Evolutionary conservation across 768 basidiomycete species (phyloP).

Genomic region (Pisolithus marmoratus): DNA sequence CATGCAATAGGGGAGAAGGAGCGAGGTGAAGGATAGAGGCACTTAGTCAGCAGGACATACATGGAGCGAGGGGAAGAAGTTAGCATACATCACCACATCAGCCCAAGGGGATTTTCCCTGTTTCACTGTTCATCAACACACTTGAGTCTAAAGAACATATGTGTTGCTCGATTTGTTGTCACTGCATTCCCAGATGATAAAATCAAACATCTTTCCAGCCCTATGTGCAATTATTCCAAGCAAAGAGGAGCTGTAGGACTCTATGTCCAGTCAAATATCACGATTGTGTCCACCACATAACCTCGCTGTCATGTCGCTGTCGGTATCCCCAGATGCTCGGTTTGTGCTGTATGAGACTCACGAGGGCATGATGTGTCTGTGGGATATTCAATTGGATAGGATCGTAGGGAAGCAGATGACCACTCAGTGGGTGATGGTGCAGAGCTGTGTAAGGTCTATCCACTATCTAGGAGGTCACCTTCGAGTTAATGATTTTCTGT

Average conservation of each 20-base stretch:
- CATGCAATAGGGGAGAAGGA: no score
- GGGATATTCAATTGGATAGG: no score
- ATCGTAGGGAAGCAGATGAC: constrained; percentile 59
- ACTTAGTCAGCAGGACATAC: no score
- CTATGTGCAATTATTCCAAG: no score
- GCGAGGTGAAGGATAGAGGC: no score
- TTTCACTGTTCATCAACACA: constrained; percentile 67
- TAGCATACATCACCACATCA: no score
- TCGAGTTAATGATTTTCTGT: neutral
- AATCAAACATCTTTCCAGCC: constrained; percentile 41
- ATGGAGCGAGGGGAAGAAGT: no score
- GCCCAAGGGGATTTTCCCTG: no score
- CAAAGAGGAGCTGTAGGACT: no score
- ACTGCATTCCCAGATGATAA: neutral
- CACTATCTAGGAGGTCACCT: no score
- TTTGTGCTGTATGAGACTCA: constrained; percentile 73
- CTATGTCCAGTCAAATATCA: no score
- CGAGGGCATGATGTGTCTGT: constrained; percentile 75
- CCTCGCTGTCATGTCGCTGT: constrained; percentile 79
- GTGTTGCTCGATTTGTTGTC: constrained; percentile 16
- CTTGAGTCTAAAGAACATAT: constrained; percentile 77
- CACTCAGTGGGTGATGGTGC: constrained; percentile 46
- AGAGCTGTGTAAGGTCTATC: constrained; percentile 58
- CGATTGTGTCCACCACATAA: constrained; percentile 64
- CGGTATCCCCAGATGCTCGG: constrained; percentile 61